Evolutionary conservation across 371 early-diverging fungal species (phyloP), one percentile per base, ranked within the genome.

Genomic region (Mucor plumbeus): DNA sequence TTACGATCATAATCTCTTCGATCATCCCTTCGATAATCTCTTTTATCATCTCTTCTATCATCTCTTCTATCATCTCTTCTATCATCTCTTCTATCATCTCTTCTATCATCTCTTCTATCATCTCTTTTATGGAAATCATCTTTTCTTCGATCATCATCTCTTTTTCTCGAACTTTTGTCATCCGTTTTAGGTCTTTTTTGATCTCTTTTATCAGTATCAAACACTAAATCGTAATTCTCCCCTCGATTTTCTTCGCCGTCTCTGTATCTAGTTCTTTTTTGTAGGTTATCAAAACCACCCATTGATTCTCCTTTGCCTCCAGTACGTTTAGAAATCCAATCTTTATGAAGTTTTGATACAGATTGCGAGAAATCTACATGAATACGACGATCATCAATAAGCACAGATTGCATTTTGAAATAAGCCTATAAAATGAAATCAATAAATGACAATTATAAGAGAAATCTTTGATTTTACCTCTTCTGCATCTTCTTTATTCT

Each of bases 311-410:
- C 69, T 14, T 54, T 74, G 21, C 69, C 79, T 54, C 67, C 74
- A 70, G 80, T 74, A 35, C 87, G 78, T 58, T 82, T 82, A 17
- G 79, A 63, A 19, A 91, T 79, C 92, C 92, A 92, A 48, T 86
- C 88, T 56, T 85, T 84, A 70, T 93, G 93, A 17, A 96, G 79
- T 61, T 93, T 93, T 40, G 92, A 90, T 1, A 98, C 99, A 34
- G 93, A 93, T 81, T 99, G 99, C 19, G 98, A 97, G 72, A 99
- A 99, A 75, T 99, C 99, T 14, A 99, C 97, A 72, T 96, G 94
- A 44, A 99, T 97, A 41, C 99, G 83, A 3, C 97, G 91, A 75
- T 98, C 99, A 72, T 99, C 99, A 63, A 99, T 94, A 34, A 98
- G 73, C 4, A 97, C 98, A 63, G 95, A 95, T 63, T 96, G 87